A percentile compares a stretch with the other conserved stretches of the same genome.
Evolutionary conservation across 2,329 filamentous ascomycete genomes (phyloP).

Genomic region (Chalaropsis ovoidea): DNA sequence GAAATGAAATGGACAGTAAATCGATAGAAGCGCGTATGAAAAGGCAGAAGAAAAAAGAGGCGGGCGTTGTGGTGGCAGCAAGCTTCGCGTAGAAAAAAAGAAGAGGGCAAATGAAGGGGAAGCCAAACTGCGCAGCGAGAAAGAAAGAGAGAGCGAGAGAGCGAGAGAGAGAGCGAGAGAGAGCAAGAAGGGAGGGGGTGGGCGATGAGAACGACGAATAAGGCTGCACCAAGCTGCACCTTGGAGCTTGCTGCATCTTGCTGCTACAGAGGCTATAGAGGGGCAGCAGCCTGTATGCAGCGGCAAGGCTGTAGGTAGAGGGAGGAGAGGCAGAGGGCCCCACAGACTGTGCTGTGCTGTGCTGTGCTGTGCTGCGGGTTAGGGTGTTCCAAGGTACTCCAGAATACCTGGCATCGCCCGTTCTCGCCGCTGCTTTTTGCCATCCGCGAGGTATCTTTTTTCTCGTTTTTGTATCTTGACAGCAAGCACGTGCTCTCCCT

Average conservation of each 20-base stretch:
- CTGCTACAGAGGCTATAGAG: constrained; percentile 2
- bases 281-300: constrained; percentile 1
- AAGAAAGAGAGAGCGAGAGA: not conserved
- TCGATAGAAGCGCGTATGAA: not conserved
- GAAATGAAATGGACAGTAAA: not conserved
- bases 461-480: not conserved
- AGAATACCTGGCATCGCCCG: not conserved
- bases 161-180: constrained; percentile 6
- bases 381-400: not conserved
- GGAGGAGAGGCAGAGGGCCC: not conserved
- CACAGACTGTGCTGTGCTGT: not conserved
- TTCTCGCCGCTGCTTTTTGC: not conserved
- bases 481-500: not conserved
- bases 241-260: not conserved
- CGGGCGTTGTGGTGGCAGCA: not conserved
- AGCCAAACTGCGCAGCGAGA: constrained; percentile 7
- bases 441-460: too few relatives aligned
- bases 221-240: constrained; percentile 14
- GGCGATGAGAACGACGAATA: constrained; percentile 18
- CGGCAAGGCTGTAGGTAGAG: constrained; percentile 9
- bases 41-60: not conserved
- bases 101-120: constrained; percentile 24
- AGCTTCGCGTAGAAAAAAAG: constrained; percentile 25
- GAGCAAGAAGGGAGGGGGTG: constrained; percentile 3
- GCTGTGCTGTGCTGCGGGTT: not conserved